A percentile compares a stretch with the other conserved stretches of the same genome.
These are phyloP conservation scores for Dentipellis sp. DNA, from an alignment of 768 basidiomycete genomes.

Conservation along the genomic window DNA sequence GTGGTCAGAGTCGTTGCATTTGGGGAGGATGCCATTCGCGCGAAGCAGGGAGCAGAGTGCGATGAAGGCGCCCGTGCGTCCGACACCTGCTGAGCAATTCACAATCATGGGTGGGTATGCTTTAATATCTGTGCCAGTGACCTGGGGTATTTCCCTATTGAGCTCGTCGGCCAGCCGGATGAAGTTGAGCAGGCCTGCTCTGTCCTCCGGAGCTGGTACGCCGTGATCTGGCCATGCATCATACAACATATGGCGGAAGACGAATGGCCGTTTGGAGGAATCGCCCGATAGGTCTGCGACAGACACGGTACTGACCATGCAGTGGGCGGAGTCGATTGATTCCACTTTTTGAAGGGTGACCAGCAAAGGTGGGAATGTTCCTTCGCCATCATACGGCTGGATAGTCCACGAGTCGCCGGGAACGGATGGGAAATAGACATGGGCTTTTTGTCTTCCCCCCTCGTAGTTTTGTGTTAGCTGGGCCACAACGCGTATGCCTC, in stretches of 20 bases:
- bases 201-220: constrained; percentile 56
- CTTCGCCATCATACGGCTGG: constrained; percentile 33
- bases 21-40: constrained; percentile 33
- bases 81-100: constrained; percentile 83
- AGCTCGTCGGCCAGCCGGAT: constrained; percentile 50
- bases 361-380: constrained; percentile 31
- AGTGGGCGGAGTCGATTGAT: constrained; percentile 46
- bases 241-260: constrained; percentile 68
- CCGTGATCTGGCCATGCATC: constrained; percentile 81
- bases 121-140: constrained; percentile 24
- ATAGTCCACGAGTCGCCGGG: constrained; percentile 43
- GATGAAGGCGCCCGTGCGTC: constrained; percentile 83
- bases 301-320: constrained; percentile 52
- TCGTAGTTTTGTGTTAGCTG: constrained; percentile 76
- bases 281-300: constrained; percentile 28
- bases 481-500: constrained; percentile 65
- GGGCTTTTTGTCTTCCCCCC: constrained; percentile 60
- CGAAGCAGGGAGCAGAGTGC: constrained; percentile 74
- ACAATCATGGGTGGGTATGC: constrained; percentile 72
- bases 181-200: constrained; percentile 51
- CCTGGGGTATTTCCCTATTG: constrained; percentile 33
- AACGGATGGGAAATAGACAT: constrained; percentile 61
- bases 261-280: constrained; percentile 25
- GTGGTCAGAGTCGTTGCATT: constrained; percentile 15
- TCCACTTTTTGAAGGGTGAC: constrained; percentile 46